A percentile compares a stretch with the other conserved stretches of the same genome.
Evolutionary conservation across 1,284 basidiomycete species (phyloP).

Genomic region (Moniliophthora roreri): DNA sequence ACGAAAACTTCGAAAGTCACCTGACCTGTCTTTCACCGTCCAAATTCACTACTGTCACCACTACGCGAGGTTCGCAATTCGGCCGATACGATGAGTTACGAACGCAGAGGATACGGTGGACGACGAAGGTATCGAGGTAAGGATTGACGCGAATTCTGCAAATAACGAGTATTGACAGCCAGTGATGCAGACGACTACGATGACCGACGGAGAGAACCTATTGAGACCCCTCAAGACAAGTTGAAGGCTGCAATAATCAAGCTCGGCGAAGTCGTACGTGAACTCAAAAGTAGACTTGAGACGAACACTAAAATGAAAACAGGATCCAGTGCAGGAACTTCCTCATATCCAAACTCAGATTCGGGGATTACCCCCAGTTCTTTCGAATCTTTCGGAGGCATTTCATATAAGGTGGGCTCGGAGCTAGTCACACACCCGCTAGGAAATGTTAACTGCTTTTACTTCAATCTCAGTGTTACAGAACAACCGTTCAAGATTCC

Average conservation of each 20-base stretch:
- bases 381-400: conserved; percentile 69
- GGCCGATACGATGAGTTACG: background rate
- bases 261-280: conserved; percentile 81
- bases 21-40: background rate
- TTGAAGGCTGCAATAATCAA: conserved; percentile 71
- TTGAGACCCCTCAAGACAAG: conserved; percentile 74
- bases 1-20: background rate
- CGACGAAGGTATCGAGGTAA: conserved; percentile 5
- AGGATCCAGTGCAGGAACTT: conserved; percentile 74
- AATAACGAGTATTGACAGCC: background rate
- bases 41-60: background rate
- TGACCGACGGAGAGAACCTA: conserved; percentile 58
- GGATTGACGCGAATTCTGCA: background rate
- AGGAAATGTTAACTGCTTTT: background rate
- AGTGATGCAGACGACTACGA: conserved; percentile 53
- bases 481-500: conserved; percentile 93
- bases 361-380: conserved; percentile 55
- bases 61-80: background rate
- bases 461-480: conserved; percentile 48
- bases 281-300: background rate
- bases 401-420: conserved; percentile 75
- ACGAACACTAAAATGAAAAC: conserved; percentile 18
- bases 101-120: background rate
- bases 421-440: background rate
- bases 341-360: conserved; percentile 65